A percentile compares a stretch with the other conserved stretches of the same genome.
These are phyloP conservation scores for Yarrowia deformans DNA, from an alignment of 805 yeast species.

Conservation along the genomic window DNA sequence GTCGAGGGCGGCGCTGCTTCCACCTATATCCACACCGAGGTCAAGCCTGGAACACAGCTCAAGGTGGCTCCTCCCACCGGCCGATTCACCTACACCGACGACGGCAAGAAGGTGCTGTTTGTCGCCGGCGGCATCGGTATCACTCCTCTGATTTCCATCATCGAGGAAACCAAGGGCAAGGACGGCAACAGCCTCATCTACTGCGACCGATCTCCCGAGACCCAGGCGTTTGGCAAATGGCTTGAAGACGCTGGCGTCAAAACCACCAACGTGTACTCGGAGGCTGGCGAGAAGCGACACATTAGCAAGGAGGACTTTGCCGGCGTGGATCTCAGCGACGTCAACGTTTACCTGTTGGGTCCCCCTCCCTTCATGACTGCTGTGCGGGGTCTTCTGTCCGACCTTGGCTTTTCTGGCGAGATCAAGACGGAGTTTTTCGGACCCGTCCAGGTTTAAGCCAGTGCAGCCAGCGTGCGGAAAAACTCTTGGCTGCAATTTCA, in stretches of 20 bases:
- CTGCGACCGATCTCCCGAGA: slow-evolving; percentile 33
- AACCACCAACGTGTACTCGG: slow-evolving; percentile 37
- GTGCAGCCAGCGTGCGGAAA: too few relatives aligned
- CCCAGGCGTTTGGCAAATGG: slow-evolving; percentile 38
- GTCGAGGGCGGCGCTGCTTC: slow-evolving; percentile 60
- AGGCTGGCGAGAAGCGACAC: slow-evolving; percentile 21
- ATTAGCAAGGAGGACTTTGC: slow-evolving; percentile 37
- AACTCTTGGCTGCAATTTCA: too few relatives aligned
- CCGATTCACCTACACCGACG: slow-evolving; percentile 52
- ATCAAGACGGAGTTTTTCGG: slow-evolving; percentile 38
- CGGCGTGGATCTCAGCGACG: slow-evolving; percentile 10
- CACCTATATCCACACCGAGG: slow-evolving; percentile 56
- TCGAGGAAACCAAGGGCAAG: slow-evolving; percentile 52
- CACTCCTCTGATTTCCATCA: slow-evolving; percentile 66
- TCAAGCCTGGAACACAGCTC: slow-evolving; percentile 58
- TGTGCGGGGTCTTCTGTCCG: slow-evolving; percentile 2
- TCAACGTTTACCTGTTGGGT: slow-evolving; percentile 37
- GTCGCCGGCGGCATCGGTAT: slow-evolving; percentile 73
- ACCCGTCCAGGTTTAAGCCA: slow-evolving; percentile 19
- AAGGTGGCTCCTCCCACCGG: slow-evolving; percentile 69
- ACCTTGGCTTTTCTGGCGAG: slow-evolving; percentile 20
- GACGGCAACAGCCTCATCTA: slow-evolving; percentile 50
- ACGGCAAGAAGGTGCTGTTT: slow-evolving; percentile 52
- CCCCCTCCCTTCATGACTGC: slow-evolving; percentile 36
- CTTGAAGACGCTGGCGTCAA: slow-evolving; percentile 18